Base-by-base conservation (phyloP, 805 yeast genomes). In the Hyphopichia homilentoma region DNA sequence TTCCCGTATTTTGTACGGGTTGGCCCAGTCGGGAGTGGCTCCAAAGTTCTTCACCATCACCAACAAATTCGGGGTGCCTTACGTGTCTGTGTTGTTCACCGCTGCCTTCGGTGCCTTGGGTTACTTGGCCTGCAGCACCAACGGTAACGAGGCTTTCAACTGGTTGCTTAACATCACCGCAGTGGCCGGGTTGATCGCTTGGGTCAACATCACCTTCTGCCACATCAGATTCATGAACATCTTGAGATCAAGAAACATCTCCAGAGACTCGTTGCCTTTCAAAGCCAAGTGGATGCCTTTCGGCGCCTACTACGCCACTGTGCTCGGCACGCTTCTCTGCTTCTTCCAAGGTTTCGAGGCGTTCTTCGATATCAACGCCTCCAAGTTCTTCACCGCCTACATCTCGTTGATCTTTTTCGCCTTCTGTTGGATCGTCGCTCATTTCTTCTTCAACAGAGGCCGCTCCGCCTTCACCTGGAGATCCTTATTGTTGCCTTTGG, bases 261-360 rank as follows among this genome's bases (percentile, higher is more conserved):
- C 80, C 16, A 65, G 95, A 48, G 79, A 80, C 45, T 68, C 73
- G 7, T 66, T 85, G 36, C 93, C 95, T 7, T 86, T 70, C 68
- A 82, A 80, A 55, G 89, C 93, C 6, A 51, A 50, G n/a, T 66
- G 70, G 35, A 81, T 80, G 79, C 93, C 94, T 3, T 73, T 53
- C 41, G 57, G 65, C 38, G 84, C 89, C 2, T 79, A 76, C 57
- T 81, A 82, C 46, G 75, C 87, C 3, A 58, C 75, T 4, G 57
- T 68, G 33, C 65, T 74, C 43, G 67, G 81, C 41, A 54, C 68
- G 9, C 41, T 81, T 18, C 73, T 86, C 50, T 73, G 75, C 17
- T 67, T 84, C 39, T 67, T 85, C 40, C 89, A 86, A 58, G 95
- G 95, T 23, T 85, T 72, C 54, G 56, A 70, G 2, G 74, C 76